phyloP scores from a whole-genome alignment of 345 rosid species.

The Hibiscus trionum region DNA sequence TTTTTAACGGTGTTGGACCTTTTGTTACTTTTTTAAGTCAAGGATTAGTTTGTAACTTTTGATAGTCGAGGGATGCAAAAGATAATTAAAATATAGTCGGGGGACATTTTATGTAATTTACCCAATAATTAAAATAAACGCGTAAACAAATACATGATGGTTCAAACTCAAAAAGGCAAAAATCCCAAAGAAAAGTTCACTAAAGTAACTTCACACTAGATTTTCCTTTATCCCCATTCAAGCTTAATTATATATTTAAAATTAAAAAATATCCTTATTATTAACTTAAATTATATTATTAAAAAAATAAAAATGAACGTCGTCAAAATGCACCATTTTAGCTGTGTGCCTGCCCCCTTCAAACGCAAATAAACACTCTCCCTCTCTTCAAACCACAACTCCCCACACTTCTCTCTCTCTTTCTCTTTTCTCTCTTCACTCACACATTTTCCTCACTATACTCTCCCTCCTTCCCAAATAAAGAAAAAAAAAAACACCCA shows the following conservation, averaged over 20 bases:
- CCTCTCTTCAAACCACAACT: constrained; percentile 28
- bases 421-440: background rate
- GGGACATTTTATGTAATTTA: too few species aligned
- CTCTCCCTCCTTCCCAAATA: constrained; percentile 8
- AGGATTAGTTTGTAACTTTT: too few species aligned
- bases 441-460: constrained; percentile 19
- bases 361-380: constrained; percentile 37
- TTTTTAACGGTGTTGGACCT: too few species aligned
- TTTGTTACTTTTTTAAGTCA: too few species aligned
- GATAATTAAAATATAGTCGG: too few species aligned
- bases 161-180: too few species aligned
- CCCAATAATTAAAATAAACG: too few species aligned
- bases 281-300: background rate
- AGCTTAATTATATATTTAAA: constrained; percentile 17
- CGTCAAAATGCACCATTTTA: constrained; percentile 46
- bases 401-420: constrained; percentile 17
- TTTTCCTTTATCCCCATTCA: constrained; percentile 24
- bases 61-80: too few species aligned
- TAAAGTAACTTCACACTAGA: too few species aligned
- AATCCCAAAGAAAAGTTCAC: too few species aligned
- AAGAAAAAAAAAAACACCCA: background rate
- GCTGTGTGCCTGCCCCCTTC: constrained; percentile 46
- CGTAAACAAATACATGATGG: too few species aligned
- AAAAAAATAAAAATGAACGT: background rate
- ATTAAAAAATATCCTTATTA: background rate